Percentiles rank a stretch among this genome's conserved stretches.
Evolutionary conservation across 495 filamentous ascomycete genomes (phyloP).

Genomic region (Hypoxylon crocopeplum): DNA sequence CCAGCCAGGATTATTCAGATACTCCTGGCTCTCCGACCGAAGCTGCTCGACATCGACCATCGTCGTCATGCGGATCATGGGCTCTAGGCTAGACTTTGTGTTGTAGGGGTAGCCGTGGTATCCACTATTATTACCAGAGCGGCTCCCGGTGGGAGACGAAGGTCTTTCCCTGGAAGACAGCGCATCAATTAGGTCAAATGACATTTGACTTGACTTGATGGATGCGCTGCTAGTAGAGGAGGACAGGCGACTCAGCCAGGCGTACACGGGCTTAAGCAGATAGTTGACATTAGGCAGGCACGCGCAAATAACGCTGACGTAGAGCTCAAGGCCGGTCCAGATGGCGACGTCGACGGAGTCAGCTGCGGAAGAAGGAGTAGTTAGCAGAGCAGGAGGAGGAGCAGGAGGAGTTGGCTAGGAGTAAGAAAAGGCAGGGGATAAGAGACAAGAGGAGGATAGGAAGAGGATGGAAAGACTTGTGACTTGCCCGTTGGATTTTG

Average conservation of each 20-base stretch:
- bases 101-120: background rate
- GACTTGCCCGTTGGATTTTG: slow-evolving; percentile 6
- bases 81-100: background rate
- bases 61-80: background rate
- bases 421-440: background rate
- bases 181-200: too few species aligned
- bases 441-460: background rate
- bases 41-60: background rate
- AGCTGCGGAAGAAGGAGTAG: background rate
- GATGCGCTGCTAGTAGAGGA: too few species aligned
- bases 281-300: slow-evolving; percentile 49
- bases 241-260: background rate
- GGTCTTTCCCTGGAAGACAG: background rate
- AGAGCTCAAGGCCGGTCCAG: slow-evolving; percentile 52
- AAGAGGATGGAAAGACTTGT: background rate
- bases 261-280: slow-evolving; percentile 21
- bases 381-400: background rate
- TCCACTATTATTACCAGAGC: background rate
- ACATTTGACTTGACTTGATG: too few species aligned
- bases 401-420: background rate
- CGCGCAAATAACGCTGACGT: slow-evolving; percentile 48
- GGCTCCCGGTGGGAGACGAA: background rate
- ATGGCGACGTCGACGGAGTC: slow-evolving; percentile 38
- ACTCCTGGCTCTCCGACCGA: background rate
- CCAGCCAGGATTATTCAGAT: background rate